Conservation (phyloP, 495 filamentous ascomycete genomes). For the Lasiosphaeria miniovina region DNA sequence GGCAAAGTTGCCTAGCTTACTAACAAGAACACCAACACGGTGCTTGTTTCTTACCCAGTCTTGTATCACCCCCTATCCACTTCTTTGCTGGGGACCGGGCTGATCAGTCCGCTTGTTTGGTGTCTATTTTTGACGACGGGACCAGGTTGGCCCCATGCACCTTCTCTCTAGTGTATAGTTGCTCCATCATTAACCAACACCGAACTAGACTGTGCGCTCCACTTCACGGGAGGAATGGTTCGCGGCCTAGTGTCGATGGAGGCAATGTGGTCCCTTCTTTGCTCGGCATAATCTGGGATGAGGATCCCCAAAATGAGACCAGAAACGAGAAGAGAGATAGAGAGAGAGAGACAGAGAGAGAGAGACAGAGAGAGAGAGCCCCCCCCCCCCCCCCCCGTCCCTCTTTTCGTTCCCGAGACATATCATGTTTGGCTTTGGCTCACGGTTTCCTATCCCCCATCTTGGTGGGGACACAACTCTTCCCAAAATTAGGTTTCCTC, state of each 20-base stretch:
- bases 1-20: too few relatives aligned
- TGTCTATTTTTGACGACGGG: neutral
- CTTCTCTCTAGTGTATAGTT: neutral
- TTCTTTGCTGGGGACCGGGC: neutral
- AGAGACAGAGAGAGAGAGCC: too few relatives aligned
- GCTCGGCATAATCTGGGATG: too few relatives aligned
- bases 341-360: too few relatives aligned
- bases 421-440: neutral
- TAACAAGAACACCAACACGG: too few relatives aligned
- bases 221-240: too few relatives aligned
- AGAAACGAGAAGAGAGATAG: too few relatives aligned
- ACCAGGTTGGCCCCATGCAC: neutral
- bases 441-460: constrained; percentile 5
- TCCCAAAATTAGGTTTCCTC: constrained; percentile 15
- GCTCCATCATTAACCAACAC: neutral
- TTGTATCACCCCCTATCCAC: neutral
- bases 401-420: too few relatives aligned
- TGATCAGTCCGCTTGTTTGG: neutral
- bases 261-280: too few relatives aligned
- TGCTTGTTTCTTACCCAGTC: neutral
- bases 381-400: too few relatives aligned
- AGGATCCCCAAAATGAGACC: too few relatives aligned
- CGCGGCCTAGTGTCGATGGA: too few relatives aligned
- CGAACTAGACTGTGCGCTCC: neutral
- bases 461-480: neutral